Percentiles rank a stretch among this genome's conserved stretches.
These are phyloP conservation scores for Ophiocordyceps robertsii DNA, from an alignment of 2,329 filamentous ascomycete genomes.

Conservation along the genomic window DNA sequence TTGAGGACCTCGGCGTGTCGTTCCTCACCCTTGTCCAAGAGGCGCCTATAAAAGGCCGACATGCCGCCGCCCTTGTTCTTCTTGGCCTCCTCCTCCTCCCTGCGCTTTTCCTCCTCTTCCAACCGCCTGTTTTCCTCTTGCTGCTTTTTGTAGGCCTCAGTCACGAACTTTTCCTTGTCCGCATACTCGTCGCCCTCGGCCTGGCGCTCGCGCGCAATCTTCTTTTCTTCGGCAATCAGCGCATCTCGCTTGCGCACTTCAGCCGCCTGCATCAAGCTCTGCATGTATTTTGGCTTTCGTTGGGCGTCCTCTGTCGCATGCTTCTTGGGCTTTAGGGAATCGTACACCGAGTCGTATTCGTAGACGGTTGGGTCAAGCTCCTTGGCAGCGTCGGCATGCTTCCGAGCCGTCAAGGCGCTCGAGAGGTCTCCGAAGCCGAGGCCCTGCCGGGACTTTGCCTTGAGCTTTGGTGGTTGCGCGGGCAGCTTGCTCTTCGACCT, in stretches of 20 bases:
- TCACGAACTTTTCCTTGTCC: constrained; percentile 79
- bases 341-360: constrained; percentile 76
- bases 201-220: constrained; percentile 63
- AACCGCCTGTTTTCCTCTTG: constrained; percentile 59
- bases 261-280: constrained; percentile 56
- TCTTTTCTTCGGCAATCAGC: constrained; percentile 66
- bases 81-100: constrained; percentile 50
- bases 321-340: constrained; percentile 57
- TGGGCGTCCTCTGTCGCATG: constrained; percentile 41
- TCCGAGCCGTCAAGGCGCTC: constrained; percentile 46
- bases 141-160: constrained; percentile 68
- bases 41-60: constrained; percentile 63
- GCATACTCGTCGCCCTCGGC: constrained; percentile 70
- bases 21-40: constrained; percentile 58
- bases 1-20: constrained; percentile 57
- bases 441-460: constrained; percentile 25
- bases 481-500: constrained; percentile 20
- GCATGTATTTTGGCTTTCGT: constrained; percentile 67
- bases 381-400: constrained; percentile 50
- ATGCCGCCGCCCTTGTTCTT: constrained; percentile 56
- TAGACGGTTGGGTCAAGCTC: constrained; percentile 62
- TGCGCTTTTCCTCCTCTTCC: constrained; percentile 57
- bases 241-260: constrained; percentile 67
- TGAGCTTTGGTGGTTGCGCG: constrained; percentile 27
- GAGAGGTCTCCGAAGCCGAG: constrained; percentile 53